Evolutionary conservation across 192 early-diverging fungal genomes (phyloP), one percentile per base, ranked within the genome.

Genomic region (Coemansia sp.): DNA sequence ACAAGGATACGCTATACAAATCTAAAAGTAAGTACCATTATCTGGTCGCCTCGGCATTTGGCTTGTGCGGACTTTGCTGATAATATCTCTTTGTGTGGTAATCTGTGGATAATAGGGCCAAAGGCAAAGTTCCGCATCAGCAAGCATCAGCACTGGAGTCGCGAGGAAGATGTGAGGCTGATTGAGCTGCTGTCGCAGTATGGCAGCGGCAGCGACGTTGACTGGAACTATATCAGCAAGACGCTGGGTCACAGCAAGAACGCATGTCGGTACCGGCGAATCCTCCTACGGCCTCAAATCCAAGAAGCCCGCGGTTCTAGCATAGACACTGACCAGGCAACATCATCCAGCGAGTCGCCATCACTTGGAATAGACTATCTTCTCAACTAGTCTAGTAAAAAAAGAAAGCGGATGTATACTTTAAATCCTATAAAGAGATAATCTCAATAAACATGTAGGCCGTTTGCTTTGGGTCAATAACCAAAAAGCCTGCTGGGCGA

Each of bases 391-490:
- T 6, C 43, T 20, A 20, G 8, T 42, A 3, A 50, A 42, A 38
- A 46, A 51, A 3, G 39, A 42, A 38, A 46, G 45, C 3, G 11
- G 5, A 37, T 46, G 3, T 43, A 35, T 45, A 53, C n/a, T 53
- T 48, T 20, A 6, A 7, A 8, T 13, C 2, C 51, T 53, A 66
- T 23, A 83, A 39, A 2, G 70, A 64, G 24, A 77, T 65, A 34
- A 84, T 65, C 34, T 84, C 83, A 20, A 84, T 73, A 69, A 77
- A 84, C 73, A 84, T 74, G 39, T 69, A 84, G n/a, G 83, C 83
- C 18, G 83, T 84, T 56, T 77, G 74, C 55, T 69, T 55, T n/a
- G 77, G 83, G 33, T 84, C 75, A 26, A 76, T 71, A 20, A 74
- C 72, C 43, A 69, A 24, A 36, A 71, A 59, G 37, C 83, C 83